Evolutionary conservation across 1,284 basidiomycete species (phyloP).

Genomic region (Crucibulum parvulum): DNA sequence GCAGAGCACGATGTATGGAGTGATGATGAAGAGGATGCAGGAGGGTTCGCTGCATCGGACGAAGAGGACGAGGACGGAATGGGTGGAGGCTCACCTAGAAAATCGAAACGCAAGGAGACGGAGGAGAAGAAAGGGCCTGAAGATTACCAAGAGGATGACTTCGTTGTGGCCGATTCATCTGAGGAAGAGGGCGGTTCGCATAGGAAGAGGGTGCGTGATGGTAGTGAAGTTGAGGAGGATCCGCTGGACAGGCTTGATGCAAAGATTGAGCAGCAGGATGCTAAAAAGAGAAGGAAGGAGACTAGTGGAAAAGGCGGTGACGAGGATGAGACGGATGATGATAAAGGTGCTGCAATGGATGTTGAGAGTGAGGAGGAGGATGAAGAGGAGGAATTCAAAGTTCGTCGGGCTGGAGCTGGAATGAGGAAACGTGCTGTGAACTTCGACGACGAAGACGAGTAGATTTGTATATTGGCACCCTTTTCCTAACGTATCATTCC

Average conservation of each 20-base stretch:
- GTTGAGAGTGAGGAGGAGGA: constrained; percentile 81
- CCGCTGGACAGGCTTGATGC: constrained; percentile 75
- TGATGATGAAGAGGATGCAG: constrained; percentile 66
- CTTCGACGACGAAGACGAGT: constrained; percentile 69
- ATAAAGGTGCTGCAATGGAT: constrained; percentile 62
- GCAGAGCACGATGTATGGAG: constrained; percentile 59
- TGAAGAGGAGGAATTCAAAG: constrained; percentile 61
- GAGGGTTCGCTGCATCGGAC: constrained; percentile 53
- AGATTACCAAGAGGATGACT: constrained; percentile 85
- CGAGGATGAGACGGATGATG: constrained; percentile 43
- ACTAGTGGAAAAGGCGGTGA: constrained; percentile 29
- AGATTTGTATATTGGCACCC: constrained; percentile 23
- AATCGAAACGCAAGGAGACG: constrained; percentile 46
- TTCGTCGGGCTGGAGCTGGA: constrained; percentile 54
- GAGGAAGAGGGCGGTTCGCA: constrained; percentile 64
- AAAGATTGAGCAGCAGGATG: constrained; percentile 57
- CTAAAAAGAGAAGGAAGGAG: constrained; percentile 45
- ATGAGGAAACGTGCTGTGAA: constrained; percentile 64
- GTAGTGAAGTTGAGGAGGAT: constrained; percentile 61
- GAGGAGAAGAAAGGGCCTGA: constrained; percentile 44
- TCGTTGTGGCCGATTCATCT: constrained; percentile 78
- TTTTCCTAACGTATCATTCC: no score
- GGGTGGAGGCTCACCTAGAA: constrained; percentile 43
- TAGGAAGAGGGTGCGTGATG: constrained; percentile 45
- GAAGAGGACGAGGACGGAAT: constrained; percentile 52